A percentile compares a stretch with the other conserved stretches of the same genome.
These are phyloP conservation scores for Solanum etuberosum DNA, from an alignment of 257 asterid genomes.

Conservation along the genomic window DNA sequence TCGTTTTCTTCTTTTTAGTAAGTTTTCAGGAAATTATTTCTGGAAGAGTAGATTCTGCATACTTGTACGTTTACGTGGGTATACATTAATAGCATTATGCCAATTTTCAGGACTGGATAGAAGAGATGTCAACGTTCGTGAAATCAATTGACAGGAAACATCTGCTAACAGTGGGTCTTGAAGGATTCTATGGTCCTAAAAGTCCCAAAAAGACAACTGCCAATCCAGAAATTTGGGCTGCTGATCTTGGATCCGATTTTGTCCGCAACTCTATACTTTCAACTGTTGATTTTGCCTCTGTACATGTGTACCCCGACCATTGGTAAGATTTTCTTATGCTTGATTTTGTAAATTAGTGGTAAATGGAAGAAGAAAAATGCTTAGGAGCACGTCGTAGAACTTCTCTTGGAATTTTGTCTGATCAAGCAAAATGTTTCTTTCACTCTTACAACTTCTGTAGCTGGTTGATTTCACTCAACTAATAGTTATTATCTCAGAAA, in stretches of 20 bases:
- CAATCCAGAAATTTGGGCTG: slow-evolving; percentile 91
- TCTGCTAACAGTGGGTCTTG: slow-evolving; percentile 86
- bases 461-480: not conserved
- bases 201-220: slow-evolving; percentile 61
- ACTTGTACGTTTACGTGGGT: not conserved
- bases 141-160: slow-evolving; percentile 83
- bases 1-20: not conserved
- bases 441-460: not conserved
- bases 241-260: slow-evolving; percentile 92
- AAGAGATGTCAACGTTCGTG: slow-evolving; percentile 82
- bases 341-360: not conserved
- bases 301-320: slow-evolving; percentile 93
- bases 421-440: not conserved
- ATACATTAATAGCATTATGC: slow-evolving; percentile 3
- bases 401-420: not conserved
- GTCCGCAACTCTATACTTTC: slow-evolving; percentile 78
- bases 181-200: slow-evolving; percentile 96
- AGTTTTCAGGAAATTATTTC: not conserved
- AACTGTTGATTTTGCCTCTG: slow-evolving; percentile 86
- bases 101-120: slow-evolving; percentile 88
- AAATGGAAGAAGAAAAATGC: not conserved
- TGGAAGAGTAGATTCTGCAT: not conserved
- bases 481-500: not conserved
- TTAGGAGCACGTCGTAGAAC: not conserved
- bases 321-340: slow-evolving; percentile 44